Base-by-base conservation (phyloP, 352 stramenopile species). In the Phytophthora sojae region DNA sequence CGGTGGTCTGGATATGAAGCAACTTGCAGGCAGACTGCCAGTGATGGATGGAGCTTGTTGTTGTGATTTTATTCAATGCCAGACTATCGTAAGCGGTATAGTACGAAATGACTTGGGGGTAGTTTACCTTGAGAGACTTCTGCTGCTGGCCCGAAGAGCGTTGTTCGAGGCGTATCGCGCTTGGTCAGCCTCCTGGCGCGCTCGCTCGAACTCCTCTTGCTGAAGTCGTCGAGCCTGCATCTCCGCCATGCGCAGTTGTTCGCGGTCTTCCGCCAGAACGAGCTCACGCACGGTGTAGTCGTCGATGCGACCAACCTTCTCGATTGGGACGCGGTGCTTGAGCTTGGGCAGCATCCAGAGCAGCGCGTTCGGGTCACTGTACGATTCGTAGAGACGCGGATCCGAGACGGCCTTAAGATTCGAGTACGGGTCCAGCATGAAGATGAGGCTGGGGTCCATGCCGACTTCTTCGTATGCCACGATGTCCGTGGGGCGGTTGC, bases 351-450 rank as follows among this genome's bases (percentile, higher is more conserved):
- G 65, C 49, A 96, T 39, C 88, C 88, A 96, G 35, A 96, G 67
- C 59, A 96, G 55, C 19, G 85, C 83, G 47, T 94, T 94, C 32
- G 88, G 88, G 42, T 96, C 88, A n/a, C 76, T 75, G 64, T 96
- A 96, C 25, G 86, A 94, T 45, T 91, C 85, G 71, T 88, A 96
- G n/a, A 90, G 79, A 44, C 84, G 81, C 52, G 81, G 75, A 25
- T 91, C 78, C 0, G 83, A 83, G 39, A 77, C 83, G 14, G 85
- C 80, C 63, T 85, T 86, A 1, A 96, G 54, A 62, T 89, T 91
- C 58, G 88, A 96, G 67, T 92, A 91, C 67, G 88, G 76, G 59
- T 96, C 86, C 30, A 96, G 80, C 80, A 96, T 83, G 69, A 94
- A 96, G 57, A 96, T 93, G 30, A 90, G 64, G 21, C 81, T 77